These are phyloP conservation scores for Debaryomycetaceae sp. DNA, from an alignment of 1,139 yeast species.

Conservation along the genomic window DNA sequence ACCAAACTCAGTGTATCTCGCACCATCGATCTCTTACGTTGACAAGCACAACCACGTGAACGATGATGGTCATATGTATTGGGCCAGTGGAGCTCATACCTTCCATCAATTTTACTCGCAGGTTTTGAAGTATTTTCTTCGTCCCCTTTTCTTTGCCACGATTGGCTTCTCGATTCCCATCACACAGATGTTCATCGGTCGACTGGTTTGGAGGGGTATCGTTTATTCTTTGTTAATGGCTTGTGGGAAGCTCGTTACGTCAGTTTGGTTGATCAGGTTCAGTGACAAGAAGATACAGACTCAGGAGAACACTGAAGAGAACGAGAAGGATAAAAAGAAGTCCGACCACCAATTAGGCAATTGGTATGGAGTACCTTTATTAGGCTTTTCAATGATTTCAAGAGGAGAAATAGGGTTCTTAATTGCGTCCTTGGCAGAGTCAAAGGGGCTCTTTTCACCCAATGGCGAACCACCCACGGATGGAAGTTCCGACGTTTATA, in stretches of 20 bases:
- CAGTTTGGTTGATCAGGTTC: conserved; percentile 3
- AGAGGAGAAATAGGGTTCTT: conserved; percentile 6
- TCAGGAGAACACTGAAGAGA: background rate
- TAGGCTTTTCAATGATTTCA: conserved; percentile 6
- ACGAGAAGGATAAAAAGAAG: no score
- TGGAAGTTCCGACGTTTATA: conserved; percentile 3
- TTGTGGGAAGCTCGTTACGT: conserved; percentile 3
- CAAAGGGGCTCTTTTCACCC: conserved; percentile 4
- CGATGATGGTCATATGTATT: background rate
- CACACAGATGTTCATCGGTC: conserved; percentile 4
- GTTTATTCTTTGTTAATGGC: conserved; percentile 5
- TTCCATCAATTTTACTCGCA: conserved; percentile 3
- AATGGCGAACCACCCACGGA: background rate
- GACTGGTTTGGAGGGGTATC: conserved; percentile 4
- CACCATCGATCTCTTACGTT: background rate
- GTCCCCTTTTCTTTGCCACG: conserved; percentile 6
- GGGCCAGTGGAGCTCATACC: background rate
- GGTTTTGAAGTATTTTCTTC: conserved; percentile 2
- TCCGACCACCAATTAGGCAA: background rate
- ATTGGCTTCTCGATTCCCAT: conserved; percentile 6
- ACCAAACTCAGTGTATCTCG: background rate
- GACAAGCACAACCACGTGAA: background rate
- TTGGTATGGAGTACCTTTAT: conserved; percentile 2
- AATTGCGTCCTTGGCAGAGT: conserved; percentile 5
- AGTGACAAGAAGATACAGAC: background rate